Base-by-base conservation (phyloP, 257 asterid genomes). In the Solanum ossicruentum region DNA sequence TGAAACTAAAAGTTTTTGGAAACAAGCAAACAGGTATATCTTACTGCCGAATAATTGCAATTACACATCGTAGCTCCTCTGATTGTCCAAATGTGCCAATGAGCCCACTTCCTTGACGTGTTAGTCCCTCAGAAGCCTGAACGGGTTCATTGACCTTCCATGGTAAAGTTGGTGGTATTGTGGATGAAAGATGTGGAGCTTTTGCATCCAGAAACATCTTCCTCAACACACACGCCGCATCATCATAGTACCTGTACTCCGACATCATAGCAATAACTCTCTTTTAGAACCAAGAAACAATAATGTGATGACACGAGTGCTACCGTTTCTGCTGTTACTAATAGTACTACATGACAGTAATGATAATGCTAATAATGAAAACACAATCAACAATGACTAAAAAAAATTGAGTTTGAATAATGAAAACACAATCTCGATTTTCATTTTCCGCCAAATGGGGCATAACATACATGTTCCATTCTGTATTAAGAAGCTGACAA, bases 101-200 rank as follows among this genome's bases (percentile, higher is more conserved):
- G 15, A 93, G 89, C 55, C 99, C 98, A 86, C 99, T 96, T 88
- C 98, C 99, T 89, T 93, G 98, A 47, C 98, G 98, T 43, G 98
- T 92, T 86, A 95, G 89, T 39, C 97, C 99, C 89, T 96, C 99
- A 78, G 91, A 86, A 77, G 92, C 98, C 88, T 90, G 97, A 88
- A 87, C 92, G 41, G 96, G 97, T 88, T 96, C 97, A n/a, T 88
- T 95, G 85, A 88, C 95, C 88, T 96, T 93, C 99, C 99, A 96
- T 54, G 98, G 98, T 86, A 96, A 88, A 84, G 86, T 86, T 56
- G 99, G 98, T 82, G 99, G 98, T 80, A 96, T 93, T 51, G 88
- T 88, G 75, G 98, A 92, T n/a, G 98, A 93, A 83, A 96, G 98
- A 90, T 96, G 98, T 51, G 99, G 99, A 81, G 98, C 98, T 91